A percentile compares a stretch with the other conserved stretches of the same genome.
Evolutionary conservation across 1,284 basidiomycete species (phyloP).

Genomic region (Cryptococcus jaspeensis): DNA sequence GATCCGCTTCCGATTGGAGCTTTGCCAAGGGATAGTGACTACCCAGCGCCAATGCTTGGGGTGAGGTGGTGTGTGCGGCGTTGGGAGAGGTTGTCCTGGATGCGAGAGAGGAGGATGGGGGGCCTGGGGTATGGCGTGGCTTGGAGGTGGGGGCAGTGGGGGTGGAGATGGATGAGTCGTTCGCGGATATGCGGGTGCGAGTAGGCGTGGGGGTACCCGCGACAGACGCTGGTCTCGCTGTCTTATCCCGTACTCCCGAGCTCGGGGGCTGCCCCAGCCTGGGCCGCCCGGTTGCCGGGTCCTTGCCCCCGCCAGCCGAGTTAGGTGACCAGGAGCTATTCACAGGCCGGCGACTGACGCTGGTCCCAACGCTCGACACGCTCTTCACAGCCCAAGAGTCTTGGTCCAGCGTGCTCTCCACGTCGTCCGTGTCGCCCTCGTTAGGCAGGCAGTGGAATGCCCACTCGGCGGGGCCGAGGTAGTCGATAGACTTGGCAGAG

Average conservation of each 20-base stretch:
- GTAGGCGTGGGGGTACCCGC: neutral
- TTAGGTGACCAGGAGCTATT: no score
- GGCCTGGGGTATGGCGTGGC: no score
- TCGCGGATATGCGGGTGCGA: neutral
- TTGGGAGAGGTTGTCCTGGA: neutral
- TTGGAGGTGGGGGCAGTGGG: neutral
- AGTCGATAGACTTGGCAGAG: conserved; percentile 57
- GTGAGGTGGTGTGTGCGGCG: neutral
- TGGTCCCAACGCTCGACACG: conserved; percentile 23
- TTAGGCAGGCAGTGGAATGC: conserved; percentile 52
- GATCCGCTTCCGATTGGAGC: conserved; percentile 54
- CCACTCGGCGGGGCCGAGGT: conserved; percentile 64
- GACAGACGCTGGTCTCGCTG: no score
- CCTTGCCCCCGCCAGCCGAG: no score
- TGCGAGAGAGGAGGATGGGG: no score
- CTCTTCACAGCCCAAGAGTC: conserved; percentile 26
- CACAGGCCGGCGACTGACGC: conserved; percentile 1
- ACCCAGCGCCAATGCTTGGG: neutral
- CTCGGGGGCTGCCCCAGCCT: no score
- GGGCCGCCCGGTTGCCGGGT: no score
- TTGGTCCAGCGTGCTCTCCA: conserved; percentile 1
- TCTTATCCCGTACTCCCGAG: no score
- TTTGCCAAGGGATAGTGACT: neutral
- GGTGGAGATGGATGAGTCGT: conserved; percentile 30
- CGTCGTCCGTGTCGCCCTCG: conserved; percentile 14